These are phyloP conservation scores for Syzygium grande DNA, from an alignment of 345 rosid genomes.

Conservation along the genomic window DNA sequence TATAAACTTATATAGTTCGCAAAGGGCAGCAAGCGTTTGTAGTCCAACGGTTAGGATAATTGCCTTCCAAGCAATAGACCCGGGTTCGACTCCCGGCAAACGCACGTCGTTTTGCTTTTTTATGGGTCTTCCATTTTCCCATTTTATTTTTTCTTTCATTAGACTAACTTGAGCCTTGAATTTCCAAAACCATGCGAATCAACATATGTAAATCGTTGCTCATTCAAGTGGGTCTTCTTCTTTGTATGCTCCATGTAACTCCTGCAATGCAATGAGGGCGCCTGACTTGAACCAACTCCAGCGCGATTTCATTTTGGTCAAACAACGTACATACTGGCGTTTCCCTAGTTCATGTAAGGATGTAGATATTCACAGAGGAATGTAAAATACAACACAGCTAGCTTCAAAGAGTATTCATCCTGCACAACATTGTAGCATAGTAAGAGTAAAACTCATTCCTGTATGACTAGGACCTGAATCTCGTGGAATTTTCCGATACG, in stretches of 20 bases:
- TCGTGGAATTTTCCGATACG: accelerated
- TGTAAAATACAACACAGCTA: not conserved
- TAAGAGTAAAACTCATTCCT: not conserved
- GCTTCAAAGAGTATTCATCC: not conserved
- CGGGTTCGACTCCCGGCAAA: slow-evolving; percentile 82
- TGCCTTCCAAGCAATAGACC: slow-evolving; percentile 80
- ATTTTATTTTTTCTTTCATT: not conserved
- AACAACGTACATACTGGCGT: not conserved
- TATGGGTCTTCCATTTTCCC: not conserved
- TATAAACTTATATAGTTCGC: too few relatives aligned
- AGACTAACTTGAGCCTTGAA: not conserved
- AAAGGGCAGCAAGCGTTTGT: slow-evolving; percentile 25
- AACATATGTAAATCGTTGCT: not conserved
- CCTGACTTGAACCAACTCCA: not conserved
- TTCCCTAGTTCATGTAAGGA: not conserved
- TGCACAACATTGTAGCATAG: not conserved
- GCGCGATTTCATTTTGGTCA: not conserved
- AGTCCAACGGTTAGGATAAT: slow-evolving; percentile 89
- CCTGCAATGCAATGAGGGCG: not conserved
- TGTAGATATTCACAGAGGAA: not conserved
- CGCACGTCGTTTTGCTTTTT: slow-evolving; percentile 13
- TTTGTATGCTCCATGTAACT: not conserved
- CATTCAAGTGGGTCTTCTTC: not conserved
- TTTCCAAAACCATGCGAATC: not conserved
- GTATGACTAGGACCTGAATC: not conserved